Evolutionary conservation across 2,329 filamentous ascomycete species (phyloP).

Genomic region (Colletotrichum sp.): DNA sequence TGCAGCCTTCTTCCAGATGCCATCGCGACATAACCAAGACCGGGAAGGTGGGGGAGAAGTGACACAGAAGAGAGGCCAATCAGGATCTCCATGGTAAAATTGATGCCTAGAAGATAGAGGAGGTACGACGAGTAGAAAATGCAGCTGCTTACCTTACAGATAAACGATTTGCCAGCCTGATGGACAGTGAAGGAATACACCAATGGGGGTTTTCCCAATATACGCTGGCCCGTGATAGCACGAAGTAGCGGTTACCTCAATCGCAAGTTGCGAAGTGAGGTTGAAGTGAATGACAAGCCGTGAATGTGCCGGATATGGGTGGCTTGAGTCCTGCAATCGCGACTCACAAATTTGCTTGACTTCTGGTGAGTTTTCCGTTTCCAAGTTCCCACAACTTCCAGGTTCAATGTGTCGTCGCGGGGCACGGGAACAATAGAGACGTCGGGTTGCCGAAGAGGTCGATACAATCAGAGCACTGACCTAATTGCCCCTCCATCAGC

Average conservation of each 20-base stretch:
- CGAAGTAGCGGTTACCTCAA: constrained; percentile 4
- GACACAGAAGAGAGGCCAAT: neutral
- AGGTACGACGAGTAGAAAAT: neutral
- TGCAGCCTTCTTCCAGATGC: neutral
- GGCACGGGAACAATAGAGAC: neutral
- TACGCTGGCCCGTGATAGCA: constrained; percentile 1
- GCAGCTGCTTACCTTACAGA: constrained; percentile 9
- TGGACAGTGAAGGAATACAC: neutral
- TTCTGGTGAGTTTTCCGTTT: neutral
- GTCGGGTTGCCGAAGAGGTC: neutral
- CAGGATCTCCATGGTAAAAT: neutral
- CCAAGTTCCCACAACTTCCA: neutral
- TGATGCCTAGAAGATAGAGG: neutral
- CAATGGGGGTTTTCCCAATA: neutral
- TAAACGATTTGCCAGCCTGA: neutral
- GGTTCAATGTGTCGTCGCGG: neutral
- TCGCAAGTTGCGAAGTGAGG: neutral
- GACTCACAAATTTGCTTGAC: neutral
- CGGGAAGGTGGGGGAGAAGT: neutral
- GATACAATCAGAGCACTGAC: neutral
- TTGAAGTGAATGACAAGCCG: neutral
- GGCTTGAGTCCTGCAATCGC: neutral
- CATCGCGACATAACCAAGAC: neutral
- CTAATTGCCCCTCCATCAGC: constrained; percentile 12
- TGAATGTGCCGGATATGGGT: neutral